Evolutionary conservation across 257 asterid species (phyloP), one percentile per base, ranked within the genome.

Genomic region (Mitragyna speciosa): DNA sequence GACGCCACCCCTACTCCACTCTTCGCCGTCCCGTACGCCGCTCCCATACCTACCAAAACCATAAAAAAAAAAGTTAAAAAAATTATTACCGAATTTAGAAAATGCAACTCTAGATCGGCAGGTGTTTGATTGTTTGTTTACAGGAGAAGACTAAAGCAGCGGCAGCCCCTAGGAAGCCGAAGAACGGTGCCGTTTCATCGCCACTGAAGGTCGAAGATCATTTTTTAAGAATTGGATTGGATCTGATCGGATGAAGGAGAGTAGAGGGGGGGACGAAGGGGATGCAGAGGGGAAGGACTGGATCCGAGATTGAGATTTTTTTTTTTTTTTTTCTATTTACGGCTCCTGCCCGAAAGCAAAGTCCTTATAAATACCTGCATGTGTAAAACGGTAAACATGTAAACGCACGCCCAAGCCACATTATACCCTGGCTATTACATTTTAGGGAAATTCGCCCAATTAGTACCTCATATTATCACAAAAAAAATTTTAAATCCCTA

Each of bases 1-100:
- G 92, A 91, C 45, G 96, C 96, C 83, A 91, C 96, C 10, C 96
- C 94, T 48, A 91, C 96, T n/a, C 94, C 96, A 52, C 96, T 91
- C 87, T 91, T 88, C 69, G 95, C 90, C 66, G 92, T 91, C 56
- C 92, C 95, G 61, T 91, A 89, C 3, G 96, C 96, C 68, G 93
- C 94, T 76, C 97, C 97, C 95, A 90, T 90, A 79, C 97, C 97
- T 92, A 70, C 41, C 73, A 36, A 72, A 75, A 14, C 49, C 52
- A 54, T 0, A 16, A 24, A 24, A 26, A 14, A 4, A 24, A 19
- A 5, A n/a, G n/a, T n/a, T n/a, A 22, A 47, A 28, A 72, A 59
- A 28, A 47, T 45, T 12, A 22, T 43, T 12, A 47, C 19, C 2
- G 14, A n/a, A 39, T 63, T 22, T 14, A 5, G 3, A 20, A 15